Evolutionary conservation across 1,284 basidiomycete genomes (phyloP).

Genomic region (Tetrapyrgos nigripes): DNA sequence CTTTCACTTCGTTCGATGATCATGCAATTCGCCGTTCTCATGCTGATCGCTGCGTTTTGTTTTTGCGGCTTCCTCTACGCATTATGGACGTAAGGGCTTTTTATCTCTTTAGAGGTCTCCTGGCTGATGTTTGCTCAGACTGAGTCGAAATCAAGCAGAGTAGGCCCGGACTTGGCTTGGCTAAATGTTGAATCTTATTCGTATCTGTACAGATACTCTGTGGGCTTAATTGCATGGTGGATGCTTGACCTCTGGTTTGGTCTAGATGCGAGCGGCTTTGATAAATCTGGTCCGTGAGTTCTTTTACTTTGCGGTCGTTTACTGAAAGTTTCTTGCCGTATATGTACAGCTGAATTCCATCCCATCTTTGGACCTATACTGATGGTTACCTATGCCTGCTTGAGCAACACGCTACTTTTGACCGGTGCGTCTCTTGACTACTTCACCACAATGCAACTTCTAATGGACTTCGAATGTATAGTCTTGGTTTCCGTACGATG

Average conservation of each 20-base stretch:
- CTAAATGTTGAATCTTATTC: not conserved
- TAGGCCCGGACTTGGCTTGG: slow-evolving; percentile 33
- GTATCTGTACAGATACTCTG: slow-evolving; percentile 45
- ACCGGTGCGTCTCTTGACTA: slow-evolving; percentile 58
- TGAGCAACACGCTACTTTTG: slow-evolving; percentile 87
- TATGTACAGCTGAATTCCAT: slow-evolving; percentile 71
- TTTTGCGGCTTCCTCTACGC: slow-evolving; percentile 92
- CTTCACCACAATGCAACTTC: not conserved
- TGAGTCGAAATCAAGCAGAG: slow-evolving; percentile 65
- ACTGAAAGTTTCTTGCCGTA: no score
- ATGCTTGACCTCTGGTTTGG: slow-evolving; percentile 92
- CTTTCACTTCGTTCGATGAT: slow-evolving; percentile 84
- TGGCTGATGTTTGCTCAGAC: slow-evolving; percentile 39
- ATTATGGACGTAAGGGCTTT: slow-evolving; percentile 75
- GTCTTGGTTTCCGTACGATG: slow-evolving; percentile 78
- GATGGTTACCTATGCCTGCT: slow-evolving; percentile 86
- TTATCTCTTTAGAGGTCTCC: not conserved
- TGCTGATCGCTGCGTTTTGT: slow-evolving; percentile 90
- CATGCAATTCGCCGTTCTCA: slow-evolving; percentile 77
- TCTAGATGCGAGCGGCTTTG: slow-evolving; percentile 87
- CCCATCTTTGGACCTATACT: slow-evolving; percentile 84
- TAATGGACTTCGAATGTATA: slow-evolving; percentile 31
- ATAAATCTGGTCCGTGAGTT: slow-evolving; percentile 68
- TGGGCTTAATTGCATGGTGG: slow-evolving; percentile 77
- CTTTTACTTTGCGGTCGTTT: not conserved